phyloP scores from a whole-genome alignment of 176 grass and related monocot species.

The Phoenix dactylifera region DNA sequence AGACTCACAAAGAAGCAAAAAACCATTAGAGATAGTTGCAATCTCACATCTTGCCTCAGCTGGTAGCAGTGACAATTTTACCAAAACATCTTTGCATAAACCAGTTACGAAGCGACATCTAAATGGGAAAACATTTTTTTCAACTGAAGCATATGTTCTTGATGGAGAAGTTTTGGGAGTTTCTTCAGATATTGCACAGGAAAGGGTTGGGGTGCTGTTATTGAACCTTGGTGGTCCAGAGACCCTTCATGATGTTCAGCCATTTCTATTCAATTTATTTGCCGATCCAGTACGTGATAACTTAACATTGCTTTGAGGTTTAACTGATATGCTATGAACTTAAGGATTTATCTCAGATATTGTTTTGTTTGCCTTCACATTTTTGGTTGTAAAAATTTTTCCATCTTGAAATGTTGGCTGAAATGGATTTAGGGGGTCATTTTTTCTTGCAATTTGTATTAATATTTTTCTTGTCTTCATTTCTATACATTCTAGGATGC shows the following conservation, averaged over 20 bases:
- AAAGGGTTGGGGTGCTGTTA: conserved; percentile 80
- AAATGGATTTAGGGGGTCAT: too few relatives aligned
- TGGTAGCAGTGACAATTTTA: conserved; percentile 1
- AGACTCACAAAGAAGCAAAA: conserved; percentile 11
- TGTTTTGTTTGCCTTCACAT: too few relatives aligned
- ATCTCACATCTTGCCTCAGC: conserved; percentile 11
- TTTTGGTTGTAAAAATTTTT: too few relatives aligned
- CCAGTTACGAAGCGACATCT: conserved; percentile 14
- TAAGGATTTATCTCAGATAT: neutral
- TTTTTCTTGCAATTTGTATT: too few relatives aligned
- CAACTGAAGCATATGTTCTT: conserved; percentile 26
- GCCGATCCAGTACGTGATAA: conserved; percentile 64
- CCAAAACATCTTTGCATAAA: neutral
- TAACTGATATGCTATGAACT: neutral
- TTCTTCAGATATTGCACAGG: conserved; percentile 24
- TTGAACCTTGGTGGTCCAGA: conserved; percentile 94
- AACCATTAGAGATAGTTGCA: conserved; percentile 17
- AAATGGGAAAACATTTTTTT: conserved; percentile 18
- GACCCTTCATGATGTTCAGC: conserved; percentile 86
- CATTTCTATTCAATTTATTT: conserved; percentile 94
- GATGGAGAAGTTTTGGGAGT: conserved; percentile 19
- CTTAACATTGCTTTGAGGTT: neutral
- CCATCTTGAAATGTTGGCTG: too few relatives aligned
- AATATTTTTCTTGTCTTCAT: too few relatives aligned
- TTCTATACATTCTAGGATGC: too few relatives aligned